A percentile compares a stretch with the other conserved stretches of the same genome.
Conservation (phyloP, 352 stramenopile species). For the Albugo candida region DNA sequence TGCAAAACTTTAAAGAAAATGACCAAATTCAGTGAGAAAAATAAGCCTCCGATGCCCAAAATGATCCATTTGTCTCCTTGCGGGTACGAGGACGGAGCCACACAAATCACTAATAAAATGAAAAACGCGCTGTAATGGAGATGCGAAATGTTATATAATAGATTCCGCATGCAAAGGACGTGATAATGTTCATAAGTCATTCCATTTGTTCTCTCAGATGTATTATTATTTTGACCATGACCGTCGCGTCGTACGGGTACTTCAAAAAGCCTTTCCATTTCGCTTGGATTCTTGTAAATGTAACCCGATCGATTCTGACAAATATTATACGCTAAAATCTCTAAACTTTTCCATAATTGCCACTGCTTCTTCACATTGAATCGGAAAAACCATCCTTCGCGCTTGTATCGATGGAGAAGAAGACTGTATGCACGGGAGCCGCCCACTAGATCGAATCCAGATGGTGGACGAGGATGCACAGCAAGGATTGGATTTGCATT, state of each 20-base stretch:
- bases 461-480: constrained; percentile 19
- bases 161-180: constrained; percentile 69
- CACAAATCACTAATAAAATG: constrained; percentile 44
- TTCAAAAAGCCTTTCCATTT: constrained; percentile 69
- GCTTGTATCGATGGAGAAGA: constrained; percentile 52
- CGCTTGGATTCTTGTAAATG: constrained; percentile 74
- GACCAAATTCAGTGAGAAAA: constrained; percentile 47
- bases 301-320: constrained; percentile 72
- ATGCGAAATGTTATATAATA: constrained; percentile 64
- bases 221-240: not conserved
- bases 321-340: constrained; percentile 78
- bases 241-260: constrained; percentile 16
- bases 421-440: constrained; percentile 53
- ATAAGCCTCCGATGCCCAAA: constrained; percentile 24
- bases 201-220: not conserved
- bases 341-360: constrained; percentile 74
- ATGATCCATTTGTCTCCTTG: constrained; percentile 58
- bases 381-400: constrained; percentile 57
- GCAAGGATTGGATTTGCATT: not conserved
- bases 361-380: constrained; percentile 72
- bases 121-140: constrained; percentile 61
- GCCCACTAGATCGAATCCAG: constrained; percentile 57
- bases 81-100: constrained; percentile 41
- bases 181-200: constrained; percentile 63
- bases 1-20: constrained; percentile 75